A percentile compares a stretch with the other conserved stretches of the same genome.
phyloP scores from a whole-genome alignment of 2,329 filamentous ascomycete genomes.

The Sarocladiaceae sp. region DNA sequence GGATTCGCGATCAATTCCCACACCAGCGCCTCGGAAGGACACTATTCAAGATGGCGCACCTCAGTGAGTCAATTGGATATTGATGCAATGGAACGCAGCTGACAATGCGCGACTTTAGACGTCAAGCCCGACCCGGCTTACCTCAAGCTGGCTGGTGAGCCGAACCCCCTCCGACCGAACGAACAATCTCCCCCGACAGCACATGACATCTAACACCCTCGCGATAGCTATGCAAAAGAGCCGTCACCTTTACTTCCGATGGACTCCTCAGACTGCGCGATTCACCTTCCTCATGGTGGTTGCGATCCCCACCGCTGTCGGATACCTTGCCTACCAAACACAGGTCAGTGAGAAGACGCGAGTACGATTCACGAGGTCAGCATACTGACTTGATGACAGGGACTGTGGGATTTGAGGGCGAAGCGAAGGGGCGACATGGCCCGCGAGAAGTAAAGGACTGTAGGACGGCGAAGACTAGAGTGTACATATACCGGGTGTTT shows the following conservation, averaged over 20 bases:
- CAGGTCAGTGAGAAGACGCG: conserved; percentile 54
- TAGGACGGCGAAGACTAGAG: conserved; percentile 10
- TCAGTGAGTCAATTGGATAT: conserved; percentile 23
- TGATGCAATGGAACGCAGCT: conserved; percentile 16
- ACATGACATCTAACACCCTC: not conserved
- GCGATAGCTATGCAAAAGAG: conserved; percentile 69
- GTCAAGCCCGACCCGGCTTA: conserved; percentile 36
- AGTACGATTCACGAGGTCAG: conserved; percentile 30
- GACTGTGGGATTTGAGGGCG: conserved; percentile 75
- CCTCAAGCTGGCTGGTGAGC: conserved; percentile 31
- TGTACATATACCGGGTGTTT: conserved; percentile 36
- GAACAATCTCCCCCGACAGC: conserved; percentile 10
- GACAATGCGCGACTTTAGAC: conserved; percentile 22
- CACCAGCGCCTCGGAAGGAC: not conserved
- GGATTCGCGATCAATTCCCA: conserved; percentile 4
- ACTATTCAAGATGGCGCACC: conserved; percentile 31
- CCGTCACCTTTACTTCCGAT: conserved; percentile 93
- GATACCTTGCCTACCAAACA: conserved; percentile 68
- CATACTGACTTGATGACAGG: conserved; percentile 43
- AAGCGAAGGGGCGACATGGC: conserved; percentile 87
- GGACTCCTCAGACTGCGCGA: conserved; percentile 77
- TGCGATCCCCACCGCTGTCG: conserved; percentile 64
- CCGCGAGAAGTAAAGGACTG: conserved; percentile 58
- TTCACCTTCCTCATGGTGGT: conserved; percentile 72
- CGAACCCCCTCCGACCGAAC: conserved; percentile 6